phyloP scores from a whole-genome alignment of 2,329 filamentous ascomycete species.

The Cladosporium cucumerinum region DNA sequence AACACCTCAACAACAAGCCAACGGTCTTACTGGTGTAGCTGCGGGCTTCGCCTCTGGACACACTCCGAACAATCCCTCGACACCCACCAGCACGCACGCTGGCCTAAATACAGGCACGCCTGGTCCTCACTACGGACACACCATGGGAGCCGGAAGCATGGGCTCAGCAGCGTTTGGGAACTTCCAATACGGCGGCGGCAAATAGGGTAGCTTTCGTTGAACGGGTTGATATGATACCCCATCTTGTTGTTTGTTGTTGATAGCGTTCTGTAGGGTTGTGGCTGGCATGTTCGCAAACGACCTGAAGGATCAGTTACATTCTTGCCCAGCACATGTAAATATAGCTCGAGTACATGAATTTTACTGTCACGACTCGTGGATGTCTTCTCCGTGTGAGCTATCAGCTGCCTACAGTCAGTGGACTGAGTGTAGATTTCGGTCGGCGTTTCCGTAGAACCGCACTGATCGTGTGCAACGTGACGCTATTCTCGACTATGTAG shows the following conservation, averaged over 20 bases:
- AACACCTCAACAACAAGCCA: slow-evolving; percentile 31
- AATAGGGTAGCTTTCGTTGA: slow-evolving; percentile 13
- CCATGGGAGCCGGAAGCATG: slow-evolving; percentile 56
- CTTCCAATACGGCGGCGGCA: slow-evolving; percentile 47
- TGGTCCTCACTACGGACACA: slow-evolving; percentile 16
- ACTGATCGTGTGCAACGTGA: background rate
- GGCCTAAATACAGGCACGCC: slow-evolving; percentile 37
- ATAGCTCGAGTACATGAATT: slow-evolving; percentile 1
- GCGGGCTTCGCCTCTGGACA: slow-evolving; percentile 38
- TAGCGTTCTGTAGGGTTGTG: slow-evolving; percentile 9
- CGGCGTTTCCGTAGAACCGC: background rate
- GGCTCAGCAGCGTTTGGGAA: slow-evolving; percentile 68
- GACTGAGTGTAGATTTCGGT: background rate
- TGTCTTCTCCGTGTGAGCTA: background rate
- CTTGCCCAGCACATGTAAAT: slow-evolving; percentile 3
- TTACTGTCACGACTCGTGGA: background rate
- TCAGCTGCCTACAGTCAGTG: background rate
- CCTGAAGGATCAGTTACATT: background rate
- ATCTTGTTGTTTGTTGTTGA: slow-evolving; percentile 5
- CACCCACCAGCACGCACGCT: slow-evolving; percentile 58
- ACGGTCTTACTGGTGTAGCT: slow-evolving; percentile 25
- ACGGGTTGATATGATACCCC: slow-evolving; percentile 14
- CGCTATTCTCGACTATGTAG: background rate
- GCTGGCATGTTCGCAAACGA: background rate
- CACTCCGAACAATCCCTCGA: slow-evolving; percentile 57